phyloP scores from a whole-genome alignment of 352 stramenopile genomes.

The Phytophthora tubulina region DNA sequence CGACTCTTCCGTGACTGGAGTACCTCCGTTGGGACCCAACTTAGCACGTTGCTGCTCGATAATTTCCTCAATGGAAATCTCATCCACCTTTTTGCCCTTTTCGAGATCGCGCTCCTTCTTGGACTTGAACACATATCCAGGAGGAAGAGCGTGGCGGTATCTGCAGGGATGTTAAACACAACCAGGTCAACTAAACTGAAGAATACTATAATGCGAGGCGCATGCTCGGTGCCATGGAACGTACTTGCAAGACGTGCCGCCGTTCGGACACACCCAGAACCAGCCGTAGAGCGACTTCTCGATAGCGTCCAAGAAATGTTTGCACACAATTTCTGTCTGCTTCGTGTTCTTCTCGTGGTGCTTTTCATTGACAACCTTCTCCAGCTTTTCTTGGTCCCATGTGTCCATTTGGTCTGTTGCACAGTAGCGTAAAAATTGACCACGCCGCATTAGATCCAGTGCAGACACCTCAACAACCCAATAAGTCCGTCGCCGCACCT shows the following conservation, averaged over 20 bases:
- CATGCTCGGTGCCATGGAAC: background rate
- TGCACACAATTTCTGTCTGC: slow-evolving; percentile 91
- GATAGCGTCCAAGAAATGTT: slow-evolving; percentile 92
- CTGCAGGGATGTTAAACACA: slow-evolving; percentile 28
- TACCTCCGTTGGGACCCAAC: slow-evolving; percentile 85
- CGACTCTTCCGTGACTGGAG: slow-evolving; percentile 88
- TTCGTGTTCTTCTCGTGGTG: slow-evolving; percentile 85
- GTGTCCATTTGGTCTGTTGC: slow-evolving; percentile 80
- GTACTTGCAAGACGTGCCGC: slow-evolving; percentile 81
- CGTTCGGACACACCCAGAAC: slow-evolving; percentile 93
- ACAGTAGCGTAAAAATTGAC: background rate
- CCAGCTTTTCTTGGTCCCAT: slow-evolving; percentile 91
- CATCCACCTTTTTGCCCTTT: slow-evolving; percentile 84
- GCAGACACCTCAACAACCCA: background rate
- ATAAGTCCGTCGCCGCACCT: slow-evolving; percentile 19
- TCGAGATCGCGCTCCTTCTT: slow-evolving; percentile 88
- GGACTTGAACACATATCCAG: slow-evolving; percentile 91
- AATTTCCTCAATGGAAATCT: slow-evolving; percentile 92
- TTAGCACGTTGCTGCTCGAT: slow-evolving; percentile 92
- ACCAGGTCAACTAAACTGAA: background rate
- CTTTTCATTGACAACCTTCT: slow-evolving; percentile 87
- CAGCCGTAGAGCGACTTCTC: slow-evolving; percentile 92
- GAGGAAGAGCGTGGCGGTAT: slow-evolving; percentile 88
- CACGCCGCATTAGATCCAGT: slow-evolving; percentile 2
- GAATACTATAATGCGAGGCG: no score